phyloP scores from a whole-genome alignment of 139 green algal genomes.

The Deuterostichococcus epilithicus region DNA sequence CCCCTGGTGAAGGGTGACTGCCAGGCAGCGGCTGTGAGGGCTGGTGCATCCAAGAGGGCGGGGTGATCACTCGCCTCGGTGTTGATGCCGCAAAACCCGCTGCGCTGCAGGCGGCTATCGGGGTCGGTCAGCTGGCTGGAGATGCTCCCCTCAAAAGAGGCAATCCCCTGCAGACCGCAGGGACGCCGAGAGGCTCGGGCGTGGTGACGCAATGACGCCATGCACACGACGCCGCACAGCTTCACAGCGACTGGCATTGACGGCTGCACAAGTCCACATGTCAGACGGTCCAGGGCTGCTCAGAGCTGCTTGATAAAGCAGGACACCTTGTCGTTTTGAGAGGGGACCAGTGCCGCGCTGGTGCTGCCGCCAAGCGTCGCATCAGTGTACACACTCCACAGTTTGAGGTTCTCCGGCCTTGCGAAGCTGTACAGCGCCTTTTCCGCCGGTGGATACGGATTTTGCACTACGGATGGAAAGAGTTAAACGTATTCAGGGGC shows the following conservation, averaged over 20 bases:
- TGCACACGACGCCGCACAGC: too few relatives aligned
- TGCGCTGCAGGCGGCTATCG: slow-evolving; percentile 30
- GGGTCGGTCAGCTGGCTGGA: slow-evolving; percentile 19
- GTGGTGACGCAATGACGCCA: too few relatives aligned
- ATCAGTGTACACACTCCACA: slow-evolving; percentile 39
- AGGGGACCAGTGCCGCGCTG: slow-evolving; percentile 21
- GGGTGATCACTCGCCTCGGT: slow-evolving; percentile 5
- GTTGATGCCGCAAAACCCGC: slow-evolving; percentile 45
- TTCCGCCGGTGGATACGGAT: slow-evolving; percentile 11
- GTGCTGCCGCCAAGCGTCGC: slow-evolving; percentile 30
- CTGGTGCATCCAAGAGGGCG: too few relatives aligned
- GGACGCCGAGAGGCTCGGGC: too few relatives aligned
- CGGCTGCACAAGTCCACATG: too few relatives aligned
- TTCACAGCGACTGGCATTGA: too few relatives aligned
- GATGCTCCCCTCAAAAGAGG: slow-evolving; percentile 26
- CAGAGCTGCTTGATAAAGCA: too few relatives aligned
- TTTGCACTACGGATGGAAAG: slow-evolving; percentile 4
- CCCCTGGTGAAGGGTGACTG: too few relatives aligned
- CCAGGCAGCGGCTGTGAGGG: too few relatives aligned
- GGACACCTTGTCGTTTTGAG: too few relatives aligned
- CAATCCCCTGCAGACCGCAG: slow-evolving; percentile 21
- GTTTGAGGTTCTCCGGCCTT: slow-evolving; percentile 22
- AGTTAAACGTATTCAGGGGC: too few relatives aligned
- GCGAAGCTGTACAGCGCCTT: slow-evolving; percentile 31
- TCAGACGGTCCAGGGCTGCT: too few relatives aligned